Conservation (phyloP, 1,284 basidiomycete genomes). For the Microbotryum saponariae region DNA sequence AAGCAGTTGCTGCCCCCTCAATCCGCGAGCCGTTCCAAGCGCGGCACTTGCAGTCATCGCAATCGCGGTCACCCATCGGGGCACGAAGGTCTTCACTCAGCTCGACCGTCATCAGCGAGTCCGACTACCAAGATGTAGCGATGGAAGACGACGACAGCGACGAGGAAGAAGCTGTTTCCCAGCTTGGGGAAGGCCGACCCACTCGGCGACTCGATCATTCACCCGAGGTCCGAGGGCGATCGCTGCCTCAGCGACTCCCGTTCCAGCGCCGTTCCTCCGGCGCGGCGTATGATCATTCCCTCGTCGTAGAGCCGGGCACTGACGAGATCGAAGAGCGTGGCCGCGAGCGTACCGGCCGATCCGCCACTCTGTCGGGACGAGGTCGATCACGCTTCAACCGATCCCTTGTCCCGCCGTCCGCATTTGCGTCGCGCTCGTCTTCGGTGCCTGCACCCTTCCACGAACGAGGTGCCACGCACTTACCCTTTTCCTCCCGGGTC, state of each 20-base stretch:
- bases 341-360: conserved; percentile 6
- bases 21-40: conserved; percentile 18
- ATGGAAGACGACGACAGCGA: conserved; percentile 15
- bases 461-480: neutral
- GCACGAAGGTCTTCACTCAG: conserved; percentile 7
- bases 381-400: conserved; percentile 14
- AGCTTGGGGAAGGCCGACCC: too few species aligned
- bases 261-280: conserved; percentile 17
- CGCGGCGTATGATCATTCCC: conserved; percentile 10
- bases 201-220: neutral
- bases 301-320: neutral
- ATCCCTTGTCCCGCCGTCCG: conserved; percentile 6
- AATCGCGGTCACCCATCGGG: conserved; percentile 19
- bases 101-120: conserved; percentile 16
- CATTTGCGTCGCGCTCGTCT: conserved; percentile 17
- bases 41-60: conserved; percentile 20
- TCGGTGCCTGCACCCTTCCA: conserved; percentile 18
- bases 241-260: neutral
- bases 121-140: conserved; percentile 6
- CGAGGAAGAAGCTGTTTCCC: conserved; percentile 6
- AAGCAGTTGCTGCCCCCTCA: neutral
- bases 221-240: neutral
- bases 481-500: neutral
- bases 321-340: conserved; percentile 24
- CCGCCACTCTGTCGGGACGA: conserved; percentile 1